Evolutionary conservation across 164 flowering plant genomes (phyloP).

Genomic region (Stephania japonica): DNA sequence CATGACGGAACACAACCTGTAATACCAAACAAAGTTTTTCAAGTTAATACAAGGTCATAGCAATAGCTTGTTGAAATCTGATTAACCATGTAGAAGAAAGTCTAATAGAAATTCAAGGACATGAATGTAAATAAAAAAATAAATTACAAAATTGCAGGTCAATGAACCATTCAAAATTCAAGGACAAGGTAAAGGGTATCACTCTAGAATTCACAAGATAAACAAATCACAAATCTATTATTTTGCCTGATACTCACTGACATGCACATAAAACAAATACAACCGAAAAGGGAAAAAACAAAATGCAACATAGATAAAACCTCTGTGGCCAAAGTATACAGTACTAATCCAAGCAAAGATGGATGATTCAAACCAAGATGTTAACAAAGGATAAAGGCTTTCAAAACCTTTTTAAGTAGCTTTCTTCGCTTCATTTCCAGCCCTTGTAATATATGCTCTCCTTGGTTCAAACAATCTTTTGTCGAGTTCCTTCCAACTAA

Average conservation of each 20-base stretch:
- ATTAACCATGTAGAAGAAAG: no score
- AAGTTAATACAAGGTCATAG: background rate
- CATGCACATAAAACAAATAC: no score
- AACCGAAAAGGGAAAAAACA: background rate
- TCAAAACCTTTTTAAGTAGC: constrained; percentile 48
- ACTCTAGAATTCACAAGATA: background rate
- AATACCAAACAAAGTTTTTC: background rate
- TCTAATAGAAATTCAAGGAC: no score
- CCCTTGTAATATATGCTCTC: constrained; percentile 21
- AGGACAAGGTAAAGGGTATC: background rate
- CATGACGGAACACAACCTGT: constrained; percentile 73
- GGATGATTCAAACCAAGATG: background rate
- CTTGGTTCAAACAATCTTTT: constrained; percentile 30
- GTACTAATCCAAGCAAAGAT: background rate
- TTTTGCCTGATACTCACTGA: background rate
- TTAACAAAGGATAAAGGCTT: background rate
- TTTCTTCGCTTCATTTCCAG: constrained; percentile 41
- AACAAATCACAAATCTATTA: background rate
- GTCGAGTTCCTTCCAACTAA: constrained; percentile 47
- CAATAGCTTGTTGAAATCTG: no score
- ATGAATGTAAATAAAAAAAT: no score
- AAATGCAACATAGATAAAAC: background rate
- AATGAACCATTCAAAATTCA: background rate
- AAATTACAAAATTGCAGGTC: background rate
- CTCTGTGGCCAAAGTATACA: background rate